Base-by-base conservation (phyloP, 306 rosid genomes). In the Clitoria ternatea region DNA sequence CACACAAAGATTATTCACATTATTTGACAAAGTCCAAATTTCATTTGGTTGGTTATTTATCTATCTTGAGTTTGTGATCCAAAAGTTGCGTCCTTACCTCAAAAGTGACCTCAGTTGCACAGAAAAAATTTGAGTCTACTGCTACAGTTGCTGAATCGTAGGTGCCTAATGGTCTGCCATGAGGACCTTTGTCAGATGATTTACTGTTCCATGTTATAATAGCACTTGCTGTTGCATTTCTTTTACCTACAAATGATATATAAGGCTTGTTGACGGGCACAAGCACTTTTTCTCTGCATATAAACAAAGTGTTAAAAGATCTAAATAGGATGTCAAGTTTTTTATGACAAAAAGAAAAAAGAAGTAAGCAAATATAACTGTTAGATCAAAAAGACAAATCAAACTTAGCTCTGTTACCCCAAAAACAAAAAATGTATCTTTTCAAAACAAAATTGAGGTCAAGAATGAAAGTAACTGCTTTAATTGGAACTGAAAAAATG, bases 181-280 rank as follows among this genome's bases (percentile, higher is more conserved):
- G 57, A 2, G 61, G 33, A 55, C 82, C 92, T 67, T 6, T 84
- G 11, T 94, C 98, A 0, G 97, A 94, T 8, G 98, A 91, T 64
- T 90, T 94, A 20, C 77, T 73, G 77, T 89, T 87, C 98, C 97
- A 90, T 18, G 92, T 74, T 44, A 94, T 89, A 7, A 89, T 74
- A 27, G 82, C 82, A 6, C 64, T 50, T 7, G 82, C 30, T 43
- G 82, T 82, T 27, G 15, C 24, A 68, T 77, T 80, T 62, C 76
- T 73, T 42, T 74, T 79, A 2, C 97, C 98, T 29, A 94, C 81
- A 37, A 94, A 87, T 64, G 98, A 94, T 69, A 94, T 72, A 74
- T 83, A 89, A 69, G 97, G 96, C 70, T 94, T 94, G 15, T 64
- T 75, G 5, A 6, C 81, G 72, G 97, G 95, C 62, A 94, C 85